Base-by-base conservation (phyloP, 2,329 filamentous ascomycete species). In the Myriosclerotinia curreyana region DNA sequence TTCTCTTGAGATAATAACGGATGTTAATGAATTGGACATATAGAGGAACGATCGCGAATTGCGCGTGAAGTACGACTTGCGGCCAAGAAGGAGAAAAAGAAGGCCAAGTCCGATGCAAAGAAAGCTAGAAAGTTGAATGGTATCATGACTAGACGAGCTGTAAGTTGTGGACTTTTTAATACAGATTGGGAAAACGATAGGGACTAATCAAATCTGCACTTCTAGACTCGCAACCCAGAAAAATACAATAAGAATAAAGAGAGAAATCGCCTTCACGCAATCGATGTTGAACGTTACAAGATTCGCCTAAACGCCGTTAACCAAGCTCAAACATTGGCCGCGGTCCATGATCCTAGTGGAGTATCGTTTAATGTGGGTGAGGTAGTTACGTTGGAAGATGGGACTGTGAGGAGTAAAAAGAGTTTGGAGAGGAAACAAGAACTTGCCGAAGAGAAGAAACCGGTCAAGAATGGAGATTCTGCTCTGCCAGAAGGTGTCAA, bases 241-340 rank as follows among this genome's bases (percentile, higher is more conserved):
- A 76, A 75, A 65, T 75, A 75, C 54, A 66, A 64, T 64, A 75
- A 74, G 50, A 75, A 76, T 46, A 70, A 73, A 42, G 74, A 75
- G n/a, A 71, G 73, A 8, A 75, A 76, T 61, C 67, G 67, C 28
- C 53, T 68, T 51, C 72, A 74, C 22, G 69, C 64, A 25, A 74
- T 76, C 54, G 70, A 73, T n/a, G 31, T 65, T 17, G 74, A 76
- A 66, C 68, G 74, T 44, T 67, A 71, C 34, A 72, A 69, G 58
- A 74, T 76, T 51, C 69, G 67, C 34, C 40, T 52, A n/a, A 70
- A 71, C 58, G 74, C 74, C 42, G 64, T 75, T n/a, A 64, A 66
- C 25, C 73, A 74, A 64, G 71, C 66, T 12, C 70, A 75, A 63
- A 66, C 64, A 34, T 53, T 75, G 34, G 73, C 74, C n/a, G 71